These are phyloP conservation scores for Fimicolochytrium jonesii DNA, from an alignment of 192 early-diverging fungal genomes.

Conservation along the genomic window DNA sequence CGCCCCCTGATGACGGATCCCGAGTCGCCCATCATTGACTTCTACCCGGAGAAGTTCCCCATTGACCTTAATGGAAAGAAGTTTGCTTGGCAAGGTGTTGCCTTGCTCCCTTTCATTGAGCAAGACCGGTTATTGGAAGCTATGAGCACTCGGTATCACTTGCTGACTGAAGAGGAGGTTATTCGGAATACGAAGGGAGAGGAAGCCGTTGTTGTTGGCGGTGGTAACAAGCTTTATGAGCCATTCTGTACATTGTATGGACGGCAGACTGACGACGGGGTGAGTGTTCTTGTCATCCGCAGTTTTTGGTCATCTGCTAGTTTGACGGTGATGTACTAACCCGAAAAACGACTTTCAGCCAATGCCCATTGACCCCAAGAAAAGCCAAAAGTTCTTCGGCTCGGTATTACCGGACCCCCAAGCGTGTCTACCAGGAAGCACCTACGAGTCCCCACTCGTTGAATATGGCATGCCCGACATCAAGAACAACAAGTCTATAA, in stretches of 20 bases:
- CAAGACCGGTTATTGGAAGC: slow-evolving; percentile 77
- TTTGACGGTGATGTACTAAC: too few species aligned
- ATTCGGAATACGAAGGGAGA: slow-evolving; percentile 37
- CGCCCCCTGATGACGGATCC: slow-evolving; percentile 81
- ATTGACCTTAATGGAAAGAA: slow-evolving; percentile 98
- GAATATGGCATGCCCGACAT: slow-evolving; percentile 36
- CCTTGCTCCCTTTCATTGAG: slow-evolving; percentile 97
- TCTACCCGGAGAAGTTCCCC: slow-evolving; percentile 89
- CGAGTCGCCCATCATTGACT: slow-evolving; percentile 87
- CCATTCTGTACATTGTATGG: slow-evolving; percentile 39
- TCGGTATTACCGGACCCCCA: slow-evolving; percentile 38
- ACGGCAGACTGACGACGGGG: slow-evolving; percentile 3
- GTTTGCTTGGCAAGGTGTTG: slow-evolving; percentile 97
- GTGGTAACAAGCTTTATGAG: slow-evolving; percentile 36
- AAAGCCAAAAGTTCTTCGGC: slow-evolving; percentile 31
- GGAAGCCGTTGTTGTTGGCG: slow-evolving; percentile 37
- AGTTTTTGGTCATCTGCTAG: too few species aligned
- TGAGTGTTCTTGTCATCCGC: too few species aligned
- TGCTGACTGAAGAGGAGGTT: slow-evolving; percentile 42
- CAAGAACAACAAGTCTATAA: slow-evolving; percentile 31
- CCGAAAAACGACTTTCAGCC: too few species aligned
- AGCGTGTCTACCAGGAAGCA: slow-evolving; percentile 43
- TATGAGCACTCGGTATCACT: slow-evolving; percentile 53
- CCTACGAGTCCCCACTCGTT: slow-evolving; percentile 42
- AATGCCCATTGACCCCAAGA: slow-evolving; percentile 29